Conservation (phyloP, 1,284 basidiomycete genomes). For the Melampsora americana region DNA sequence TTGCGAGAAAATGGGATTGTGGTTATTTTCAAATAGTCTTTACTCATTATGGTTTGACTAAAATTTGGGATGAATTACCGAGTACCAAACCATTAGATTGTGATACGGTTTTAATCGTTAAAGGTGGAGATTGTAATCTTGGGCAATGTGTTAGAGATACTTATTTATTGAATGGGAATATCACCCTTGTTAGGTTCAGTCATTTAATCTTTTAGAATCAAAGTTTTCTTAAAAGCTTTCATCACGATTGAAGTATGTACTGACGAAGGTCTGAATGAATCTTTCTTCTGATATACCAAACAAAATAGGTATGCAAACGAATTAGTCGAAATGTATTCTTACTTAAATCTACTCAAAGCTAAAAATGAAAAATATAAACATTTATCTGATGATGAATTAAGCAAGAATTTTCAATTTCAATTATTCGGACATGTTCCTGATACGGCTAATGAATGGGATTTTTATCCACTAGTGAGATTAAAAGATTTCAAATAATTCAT, state of each 20-base stretch:
- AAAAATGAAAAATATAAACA: not conserved
- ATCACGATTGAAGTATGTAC: no score
- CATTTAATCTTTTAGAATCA: not conserved
- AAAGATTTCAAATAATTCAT: no score
- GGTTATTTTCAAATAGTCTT: not conserved
- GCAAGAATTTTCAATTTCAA: not conserved
- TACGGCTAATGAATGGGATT: slow-evolving; percentile 9
- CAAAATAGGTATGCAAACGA: not conserved
- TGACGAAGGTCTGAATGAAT: not conserved
- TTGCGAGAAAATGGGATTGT: not conserved
- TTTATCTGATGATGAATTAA: not conserved
- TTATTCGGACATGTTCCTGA: not conserved
- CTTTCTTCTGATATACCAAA: not conserved
- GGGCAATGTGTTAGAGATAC: slow-evolving; percentile 6
- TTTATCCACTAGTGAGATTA: not conserved
- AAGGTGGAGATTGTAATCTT: slow-evolving; percentile 1
- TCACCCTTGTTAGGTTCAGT: not conserved
- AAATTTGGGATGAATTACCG: not conserved
- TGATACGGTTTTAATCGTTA: not conserved
- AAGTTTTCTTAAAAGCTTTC: not conserved
- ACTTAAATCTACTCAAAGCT: not conserved
- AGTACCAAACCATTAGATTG: not conserved
- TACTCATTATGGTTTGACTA: not conserved
- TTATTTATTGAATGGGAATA: slow-evolving; percentile 1
- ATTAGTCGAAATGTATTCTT: slow-evolving; percentile 3